A percentile compares a stretch with the other conserved stretches of the same genome.
Evolutionary conservation across 495 filamentous ascomycete species (phyloP).

Genomic region (Neurospora sp.): DNA sequence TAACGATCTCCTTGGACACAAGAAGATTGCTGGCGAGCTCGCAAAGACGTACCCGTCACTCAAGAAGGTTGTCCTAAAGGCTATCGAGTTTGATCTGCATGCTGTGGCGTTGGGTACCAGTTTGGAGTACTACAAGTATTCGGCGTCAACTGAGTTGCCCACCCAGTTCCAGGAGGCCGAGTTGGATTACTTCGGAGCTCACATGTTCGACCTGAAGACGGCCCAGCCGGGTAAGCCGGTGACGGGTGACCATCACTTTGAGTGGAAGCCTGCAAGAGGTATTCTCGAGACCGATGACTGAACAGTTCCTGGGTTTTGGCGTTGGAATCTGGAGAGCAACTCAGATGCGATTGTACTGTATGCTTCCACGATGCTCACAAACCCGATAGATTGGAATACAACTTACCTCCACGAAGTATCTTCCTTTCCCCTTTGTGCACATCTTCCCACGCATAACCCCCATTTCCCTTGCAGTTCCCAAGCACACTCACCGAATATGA

Average conservation of each 20-base stretch:
- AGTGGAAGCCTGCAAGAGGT: slow-evolving; percentile 42
- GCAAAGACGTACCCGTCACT: slow-evolving; percentile 39
- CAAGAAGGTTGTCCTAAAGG: slow-evolving; percentile 49
- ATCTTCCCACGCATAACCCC: not conserved
- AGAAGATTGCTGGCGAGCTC: slow-evolving; percentile 44
- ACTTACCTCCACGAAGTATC: not conserved
- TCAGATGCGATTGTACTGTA: not conserved
- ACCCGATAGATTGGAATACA: not conserved
- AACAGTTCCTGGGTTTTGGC: not conserved
- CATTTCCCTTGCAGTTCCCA: not conserved
- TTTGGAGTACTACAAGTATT: slow-evolving; percentile 63
- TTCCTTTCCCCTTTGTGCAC: not conserved
- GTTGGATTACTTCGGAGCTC: slow-evolving; percentile 60
- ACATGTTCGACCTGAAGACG: slow-evolving; percentile 51
- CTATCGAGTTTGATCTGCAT: slow-evolving; percentile 50
- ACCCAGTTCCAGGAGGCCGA: slow-evolving; percentile 68
- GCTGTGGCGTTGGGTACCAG: slow-evolving; percentile 54
- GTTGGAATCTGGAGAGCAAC: not conserved
- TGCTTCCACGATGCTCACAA: not conserved
- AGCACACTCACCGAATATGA: not conserved
- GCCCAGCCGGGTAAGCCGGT: slow-evolving; percentile 37
- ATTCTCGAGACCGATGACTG: not conserved
- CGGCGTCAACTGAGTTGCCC: slow-evolving; percentile 44
- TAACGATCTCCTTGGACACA: slow-evolving; percentile 38
- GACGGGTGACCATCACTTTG: slow-evolving; percentile 46